Base-by-base conservation (phyloP, 306 rosid genomes). In the Bauhinia variegata region DNA sequence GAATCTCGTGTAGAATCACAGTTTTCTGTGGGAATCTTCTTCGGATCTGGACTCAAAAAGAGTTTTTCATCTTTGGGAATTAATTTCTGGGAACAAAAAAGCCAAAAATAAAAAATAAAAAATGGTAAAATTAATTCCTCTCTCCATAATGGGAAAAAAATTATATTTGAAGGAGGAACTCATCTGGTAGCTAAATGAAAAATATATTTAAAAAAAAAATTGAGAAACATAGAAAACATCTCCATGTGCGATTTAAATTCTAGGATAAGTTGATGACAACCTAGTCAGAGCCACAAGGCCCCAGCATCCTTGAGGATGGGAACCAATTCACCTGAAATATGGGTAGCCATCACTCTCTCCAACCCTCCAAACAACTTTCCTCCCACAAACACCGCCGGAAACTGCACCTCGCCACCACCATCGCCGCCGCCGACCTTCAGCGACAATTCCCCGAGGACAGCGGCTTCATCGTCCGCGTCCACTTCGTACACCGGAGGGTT, bases 291-390 rank as follows among this genome's bases (percentile, higher is more conserved):
- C 98, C 98, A 92, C 70, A 92, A 67, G 69, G 98, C 98, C 9
- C 98, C 98, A 5, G 96, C 98, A 14, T 87, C 82, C 73, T 86
- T 92, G 9, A 92, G 70, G 15, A 88, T 82, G 11, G 98, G 98
- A 14, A 88, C 86, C 74, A 93, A 71, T 70, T 93, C 98, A 57
- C 96, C 97, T 8, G 98, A 86, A 18, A 93, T 93, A 76, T 93
- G 97, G 44, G 85, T 71, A 12, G 90, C 87, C 91, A 93, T 93
- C 5, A 93, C 96, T 53, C 80, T 84, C 47, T 93, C 98, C 84
- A 93, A 79, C 14, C 97, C 98, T 8, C 98, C 98, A 32, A 93
- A 83, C 73, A 88, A 63, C 77, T 84, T 93, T 23, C 98, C 98
- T 0, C 95, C 98, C 0, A 93, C 87, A 14, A 93, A 93, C 60